A percentile compares a stretch with the other conserved stretches of the same genome.
Conservation (phyloP, 176 grass and related monocot species). For the Aegilops sharonensis region DNA sequence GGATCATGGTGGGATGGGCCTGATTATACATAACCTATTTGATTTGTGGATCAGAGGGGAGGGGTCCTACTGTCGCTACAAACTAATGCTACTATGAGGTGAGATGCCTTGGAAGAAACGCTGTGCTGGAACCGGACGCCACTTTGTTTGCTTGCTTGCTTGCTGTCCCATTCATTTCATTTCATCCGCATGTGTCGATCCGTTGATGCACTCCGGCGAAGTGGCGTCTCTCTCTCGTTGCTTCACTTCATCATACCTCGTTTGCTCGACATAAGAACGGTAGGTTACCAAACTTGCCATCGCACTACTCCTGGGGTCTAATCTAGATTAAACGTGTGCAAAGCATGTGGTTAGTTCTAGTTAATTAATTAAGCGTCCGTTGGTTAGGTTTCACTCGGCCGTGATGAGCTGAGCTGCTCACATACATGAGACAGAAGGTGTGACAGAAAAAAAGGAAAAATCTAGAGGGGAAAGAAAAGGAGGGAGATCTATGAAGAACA, state of each 20-base stretch:
- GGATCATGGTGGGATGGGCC: conserved; percentile 2
- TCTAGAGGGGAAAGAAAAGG: neutral
- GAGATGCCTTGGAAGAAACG: conserved; percentile 44
- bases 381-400: neutral
- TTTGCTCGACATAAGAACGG: neutral
- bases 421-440: neutral
- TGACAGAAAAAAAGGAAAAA: too few species aligned
- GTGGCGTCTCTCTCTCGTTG: neutral
- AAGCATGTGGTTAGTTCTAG: neutral
- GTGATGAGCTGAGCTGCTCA: neutral
- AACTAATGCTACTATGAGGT: neutral
- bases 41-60: neutral
- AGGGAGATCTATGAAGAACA: neutral
- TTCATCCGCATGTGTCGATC: neutral
- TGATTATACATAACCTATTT: neutral
- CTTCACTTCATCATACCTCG: neutral
- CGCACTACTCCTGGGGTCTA: conserved; percentile 1
- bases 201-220: conserved; percentile 14
- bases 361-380: neutral
- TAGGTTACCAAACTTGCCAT: conserved; percentile 24
- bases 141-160: too few species aligned
- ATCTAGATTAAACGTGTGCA: neutral
- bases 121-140: neutral
- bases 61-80: neutral
- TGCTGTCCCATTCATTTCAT: neutral